A percentile compares a stretch with the other conserved stretches of the same genome.
phyloP scores from a whole-genome alignment of 1,139 yeast genomes.

The Pichia sp. region DNA sequence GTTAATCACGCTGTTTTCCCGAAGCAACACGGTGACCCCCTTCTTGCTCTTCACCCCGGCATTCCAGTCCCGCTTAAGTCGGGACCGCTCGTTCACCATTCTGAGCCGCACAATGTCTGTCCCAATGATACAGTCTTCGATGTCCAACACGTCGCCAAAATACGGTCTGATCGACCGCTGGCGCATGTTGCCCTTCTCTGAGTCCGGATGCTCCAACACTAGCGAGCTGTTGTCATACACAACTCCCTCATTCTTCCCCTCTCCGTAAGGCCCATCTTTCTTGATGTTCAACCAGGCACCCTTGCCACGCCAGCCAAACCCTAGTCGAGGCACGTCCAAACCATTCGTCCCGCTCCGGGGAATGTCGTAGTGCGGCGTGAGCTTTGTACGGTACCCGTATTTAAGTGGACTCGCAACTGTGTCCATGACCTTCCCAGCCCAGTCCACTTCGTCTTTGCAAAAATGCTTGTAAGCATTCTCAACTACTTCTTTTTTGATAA shows the following conservation, averaged over 20 bases:
- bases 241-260: background rate
- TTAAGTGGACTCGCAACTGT: conserved; percentile 80
- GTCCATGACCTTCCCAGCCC: conserved; percentile 38
- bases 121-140: conserved; percentile 91
- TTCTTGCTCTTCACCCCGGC: conserved; percentile 33
- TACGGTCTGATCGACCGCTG: conserved; percentile 23
- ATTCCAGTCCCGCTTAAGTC: conserved; percentile 35
- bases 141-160: conserved; percentile 56
- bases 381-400: conserved; percentile 78
- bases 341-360: conserved; percentile 41
- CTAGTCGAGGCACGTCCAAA: conserved; percentile 61
- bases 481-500: conserved; percentile 68
- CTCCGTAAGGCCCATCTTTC: conserved; percentile 2
- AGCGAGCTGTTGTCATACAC: conserved; percentile 8
- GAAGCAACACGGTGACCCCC: conserved; percentile 81
- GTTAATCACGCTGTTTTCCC: conserved; percentile 62
- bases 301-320: conserved; percentile 83
- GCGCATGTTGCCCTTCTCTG: conserved; percentile 11
- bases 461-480: conserved; percentile 76
- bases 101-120: conserved; percentile 74
- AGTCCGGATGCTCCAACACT: conserved; percentile 9
- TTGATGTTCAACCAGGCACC: conserved; percentile 49
- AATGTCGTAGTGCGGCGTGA: conserved; percentile 92
- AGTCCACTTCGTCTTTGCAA: conserved; percentile 18
- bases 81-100: conserved; percentile 61